phyloP scores from a whole-genome alignment of 306 rosid genomes.

The Carpinus viminea region DNA sequence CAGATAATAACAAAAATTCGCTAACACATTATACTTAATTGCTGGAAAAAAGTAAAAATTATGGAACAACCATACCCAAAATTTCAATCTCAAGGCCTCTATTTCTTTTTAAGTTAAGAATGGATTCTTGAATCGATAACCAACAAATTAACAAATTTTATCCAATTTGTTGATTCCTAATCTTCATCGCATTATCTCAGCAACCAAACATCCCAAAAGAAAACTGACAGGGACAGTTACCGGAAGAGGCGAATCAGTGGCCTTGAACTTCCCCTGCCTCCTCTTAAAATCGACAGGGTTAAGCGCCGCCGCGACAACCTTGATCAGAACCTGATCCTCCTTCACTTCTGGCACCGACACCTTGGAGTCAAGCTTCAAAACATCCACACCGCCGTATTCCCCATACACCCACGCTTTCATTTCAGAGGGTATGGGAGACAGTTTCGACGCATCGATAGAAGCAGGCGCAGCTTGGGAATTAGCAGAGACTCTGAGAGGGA shows the following conservation, averaged over 20 bases:
- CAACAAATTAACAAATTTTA: neutral
- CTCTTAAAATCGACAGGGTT: conserved; percentile 91
- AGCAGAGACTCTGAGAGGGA: conserved; percentile 40
- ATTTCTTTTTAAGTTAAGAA: neutral
- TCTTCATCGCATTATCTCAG: conserved; percentile 7
- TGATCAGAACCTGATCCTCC: conserved; percentile 80
- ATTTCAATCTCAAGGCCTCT: neutral
- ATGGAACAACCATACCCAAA: neutral
- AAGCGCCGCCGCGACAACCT: conserved; percentile 82
- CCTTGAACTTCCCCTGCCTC: conserved; percentile 83
- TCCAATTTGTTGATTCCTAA: conserved; percentile 3
- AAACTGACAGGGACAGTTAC: conserved; percentile 31
- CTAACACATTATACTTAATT: neutral
- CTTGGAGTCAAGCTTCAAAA: conserved; percentile 59
- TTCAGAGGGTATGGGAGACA: conserved; percentile 49
- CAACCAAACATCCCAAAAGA: conserved; percentile 7
- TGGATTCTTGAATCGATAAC: neutral
- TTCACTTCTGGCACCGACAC: conserved; percentile 71
- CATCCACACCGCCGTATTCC: conserved; percentile 77
- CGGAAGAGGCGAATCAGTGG: conserved; percentile 93
- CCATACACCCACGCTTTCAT: conserved; percentile 97
- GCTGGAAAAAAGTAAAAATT: neutral
- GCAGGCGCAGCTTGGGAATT: conserved; percentile 64
- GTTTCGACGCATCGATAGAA: conserved; percentile 47
- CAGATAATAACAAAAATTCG: neutral